Evolutionary conservation across 164 flowering plant genomes (phyloP).

Genomic region (Vitis rotundifolia): DNA sequence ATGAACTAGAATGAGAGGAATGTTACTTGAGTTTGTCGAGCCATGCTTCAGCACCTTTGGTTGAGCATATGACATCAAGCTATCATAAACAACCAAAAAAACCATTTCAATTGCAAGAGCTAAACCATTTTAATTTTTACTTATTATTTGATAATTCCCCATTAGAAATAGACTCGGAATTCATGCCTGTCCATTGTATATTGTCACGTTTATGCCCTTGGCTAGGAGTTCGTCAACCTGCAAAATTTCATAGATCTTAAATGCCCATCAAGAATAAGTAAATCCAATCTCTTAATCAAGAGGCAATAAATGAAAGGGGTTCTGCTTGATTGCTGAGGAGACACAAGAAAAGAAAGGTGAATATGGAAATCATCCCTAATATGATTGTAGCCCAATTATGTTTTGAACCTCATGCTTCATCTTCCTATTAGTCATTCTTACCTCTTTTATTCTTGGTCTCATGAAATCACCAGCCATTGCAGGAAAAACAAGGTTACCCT

Average conservation of each 20-base stretch:
- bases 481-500: conserved; percentile 13
- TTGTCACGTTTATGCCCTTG: conserved; percentile 23
- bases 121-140: background rate
- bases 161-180: background rate
- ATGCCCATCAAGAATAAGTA: too few species aligned
- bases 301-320: too few species aligned
- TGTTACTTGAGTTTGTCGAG: conserved; percentile 29
- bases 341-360: too few species aligned
- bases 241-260: background rate
- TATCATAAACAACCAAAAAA: background rate
- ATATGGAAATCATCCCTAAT: too few species aligned
- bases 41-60: conserved; percentile 34
- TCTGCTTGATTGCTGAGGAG: too few species aligned
- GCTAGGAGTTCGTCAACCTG: conserved; percentile 26
- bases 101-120: background rate
- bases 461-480: conserved; percentile 25
- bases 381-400: too few species aligned
- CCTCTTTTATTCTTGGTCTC: conserved; percentile 30
- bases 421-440: background rate
- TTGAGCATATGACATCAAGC: conserved; percentile 36
- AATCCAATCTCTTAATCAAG: too few species aligned
- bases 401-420: too few species aligned
- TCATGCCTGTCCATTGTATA: conserved; percentile 28
- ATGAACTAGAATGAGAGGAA: background rate
- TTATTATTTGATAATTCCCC: too few species aligned